Percentiles rank a stretch among this genome's conserved stretches.
Evolutionary conservation across 1,284 basidiomycete species (phyloP).

Genomic region (Gomphus bonarii): DNA sequence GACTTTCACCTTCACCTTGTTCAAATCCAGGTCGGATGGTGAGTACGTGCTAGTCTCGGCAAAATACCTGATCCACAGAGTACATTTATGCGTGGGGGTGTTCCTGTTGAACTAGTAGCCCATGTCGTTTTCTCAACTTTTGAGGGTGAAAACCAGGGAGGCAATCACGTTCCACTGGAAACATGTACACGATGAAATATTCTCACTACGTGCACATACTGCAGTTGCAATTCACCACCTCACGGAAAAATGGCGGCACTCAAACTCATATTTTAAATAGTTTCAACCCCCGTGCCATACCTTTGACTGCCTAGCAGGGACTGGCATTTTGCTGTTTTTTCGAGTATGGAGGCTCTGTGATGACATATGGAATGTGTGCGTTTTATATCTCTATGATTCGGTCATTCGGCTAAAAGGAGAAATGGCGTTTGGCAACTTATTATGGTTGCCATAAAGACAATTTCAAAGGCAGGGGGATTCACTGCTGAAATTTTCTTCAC

Average conservation of each 20-base stretch:
- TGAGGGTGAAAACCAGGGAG: neutral
- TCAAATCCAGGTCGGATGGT: neutral
- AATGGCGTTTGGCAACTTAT: too few relatives aligned
- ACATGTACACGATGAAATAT: constrained; percentile 7
- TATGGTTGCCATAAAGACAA: too few relatives aligned
- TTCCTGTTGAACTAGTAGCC: neutral
- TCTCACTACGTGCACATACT: constrained; percentile 10
- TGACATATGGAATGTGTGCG: neutral
- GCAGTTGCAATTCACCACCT: constrained; percentile 13
- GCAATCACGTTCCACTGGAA: neutral
- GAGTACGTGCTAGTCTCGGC: neutral
- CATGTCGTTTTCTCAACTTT: neutral
- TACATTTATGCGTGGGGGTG: neutral
- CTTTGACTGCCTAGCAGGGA: neutral
- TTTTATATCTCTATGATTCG: too few relatives aligned
- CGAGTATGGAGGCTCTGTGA: neutral
- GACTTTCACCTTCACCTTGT: neutral
- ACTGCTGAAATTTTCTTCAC: too few relatives aligned
- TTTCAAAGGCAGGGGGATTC: too few relatives aligned
- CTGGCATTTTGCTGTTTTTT: neutral
- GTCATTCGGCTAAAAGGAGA: too few relatives aligned
- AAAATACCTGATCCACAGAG: neutral
- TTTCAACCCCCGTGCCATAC: constrained; percentile 13
- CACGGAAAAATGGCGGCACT: constrained; percentile 8
- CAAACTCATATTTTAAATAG: constrained; percentile 12